These are phyloP conservation scores for Leucoagaricus sp. DNA, from an alignment of 1,284 basidiomycete species.

Conservation along the genomic window DNA sequence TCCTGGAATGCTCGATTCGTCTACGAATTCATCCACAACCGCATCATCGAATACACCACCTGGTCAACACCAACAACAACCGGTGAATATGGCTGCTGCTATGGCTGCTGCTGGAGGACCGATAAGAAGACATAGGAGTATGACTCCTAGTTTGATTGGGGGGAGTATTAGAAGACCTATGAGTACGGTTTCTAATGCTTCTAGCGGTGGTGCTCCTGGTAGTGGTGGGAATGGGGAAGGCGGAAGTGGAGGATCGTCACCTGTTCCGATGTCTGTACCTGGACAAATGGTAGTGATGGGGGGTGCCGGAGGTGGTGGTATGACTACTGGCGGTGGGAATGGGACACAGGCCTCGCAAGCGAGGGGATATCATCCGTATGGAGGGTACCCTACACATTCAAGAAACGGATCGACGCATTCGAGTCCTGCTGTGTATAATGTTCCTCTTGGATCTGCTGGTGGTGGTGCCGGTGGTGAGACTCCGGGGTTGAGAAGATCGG, in stretches of 20 bases:
- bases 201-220: background rate
- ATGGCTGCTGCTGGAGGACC: conserved; percentile 44
- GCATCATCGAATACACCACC: too few species aligned
- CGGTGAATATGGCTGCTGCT: background rate
- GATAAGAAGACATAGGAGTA: conserved; percentile 67
- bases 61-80: too few species aligned
- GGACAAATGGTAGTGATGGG: background rate
- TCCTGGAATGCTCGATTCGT: conserved; percentile 34
- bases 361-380: conserved; percentile 60
- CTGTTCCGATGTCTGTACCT: background rate
- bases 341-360: too few species aligned
- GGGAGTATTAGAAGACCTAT: conserved; percentile 51
- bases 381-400: conserved; percentile 34
- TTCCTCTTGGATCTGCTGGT: conserved; percentile 36
- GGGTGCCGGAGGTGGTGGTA: conserved; percentile 14
- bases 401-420: conserved; percentile 50
- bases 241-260: conserved; percentile 6
- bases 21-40: background rate
- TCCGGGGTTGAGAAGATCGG: conserved; percentile 28
- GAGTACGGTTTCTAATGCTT: conserved; percentile 45
- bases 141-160: conserved; percentile 60
- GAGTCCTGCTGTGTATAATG: conserved; percentile 54
- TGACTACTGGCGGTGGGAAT: too few species aligned
- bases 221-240: conserved; percentile 13
- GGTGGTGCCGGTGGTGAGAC: too few species aligned